Percentiles rank a stretch among this genome's conserved stretches.
These are phyloP conservation scores for Dendryphion nanum DNA, from an alignment of 2,329 filamentous ascomycete species.

Conservation along the genomic window DNA sequence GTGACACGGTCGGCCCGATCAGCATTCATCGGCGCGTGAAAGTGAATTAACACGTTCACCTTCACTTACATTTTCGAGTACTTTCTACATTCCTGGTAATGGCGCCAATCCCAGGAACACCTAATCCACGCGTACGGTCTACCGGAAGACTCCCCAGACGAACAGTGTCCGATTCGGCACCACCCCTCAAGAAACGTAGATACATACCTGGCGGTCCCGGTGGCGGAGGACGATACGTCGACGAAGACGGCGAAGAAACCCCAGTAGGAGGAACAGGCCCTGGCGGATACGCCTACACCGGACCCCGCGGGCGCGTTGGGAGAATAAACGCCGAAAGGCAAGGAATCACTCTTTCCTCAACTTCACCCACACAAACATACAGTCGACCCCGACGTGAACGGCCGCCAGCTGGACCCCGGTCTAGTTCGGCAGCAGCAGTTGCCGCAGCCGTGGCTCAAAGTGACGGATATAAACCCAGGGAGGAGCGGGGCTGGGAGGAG, in stretches of 20 bases:
- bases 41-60: constrained; percentile 13
- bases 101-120: constrained; percentile 36
- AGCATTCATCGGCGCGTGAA: constrained; percentile 28
- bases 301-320: constrained; percentile 54
- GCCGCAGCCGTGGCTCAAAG: constrained; percentile 85
- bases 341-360: constrained; percentile 44
- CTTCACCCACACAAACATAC: constrained; percentile 48
- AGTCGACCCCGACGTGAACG: constrained; percentile 38
- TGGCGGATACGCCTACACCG: constrained; percentile 51
- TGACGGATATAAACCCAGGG: constrained; percentile 94
- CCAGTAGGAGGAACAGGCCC: constrained; percentile 52
- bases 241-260: constrained; percentile 65
- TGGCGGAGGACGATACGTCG: constrained; percentile 80
- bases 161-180: constrained; percentile 40
- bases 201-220: constrained; percentile 87
- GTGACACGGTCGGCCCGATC: constrained; percentile 2
- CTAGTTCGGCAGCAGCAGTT: constrained; percentile 82
- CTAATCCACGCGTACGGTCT: constrained; percentile 35
- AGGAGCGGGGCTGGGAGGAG: constrained; percentile 96
- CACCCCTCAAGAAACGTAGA: constrained; percentile 46
- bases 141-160: constrained; percentile 33
- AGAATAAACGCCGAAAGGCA: constrained; percentile 48
- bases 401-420: constrained; percentile 61
- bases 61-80: constrained; percentile 4
- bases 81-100: constrained; percentile 29